Conservation (phyloP, 208 protist species). For the Leishmania tropica region DNA sequence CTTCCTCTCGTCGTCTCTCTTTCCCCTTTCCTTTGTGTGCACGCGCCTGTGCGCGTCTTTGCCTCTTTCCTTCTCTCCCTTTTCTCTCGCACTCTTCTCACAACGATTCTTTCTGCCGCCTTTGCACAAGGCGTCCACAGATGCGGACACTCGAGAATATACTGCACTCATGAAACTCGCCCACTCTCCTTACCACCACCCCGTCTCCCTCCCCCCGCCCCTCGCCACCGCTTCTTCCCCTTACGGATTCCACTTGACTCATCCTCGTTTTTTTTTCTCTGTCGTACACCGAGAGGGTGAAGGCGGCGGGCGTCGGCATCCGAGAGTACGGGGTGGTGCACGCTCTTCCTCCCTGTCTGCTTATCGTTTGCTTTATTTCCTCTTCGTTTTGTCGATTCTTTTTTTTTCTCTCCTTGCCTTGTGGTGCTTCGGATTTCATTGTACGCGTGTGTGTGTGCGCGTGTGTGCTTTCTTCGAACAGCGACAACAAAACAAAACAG, state of each 20-base stretch:
- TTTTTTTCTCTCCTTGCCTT: not conserved
- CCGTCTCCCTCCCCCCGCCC: too few species aligned
- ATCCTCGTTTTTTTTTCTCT: not conserved
- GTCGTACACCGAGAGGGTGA: not conserved
- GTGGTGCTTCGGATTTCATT: not conserved
- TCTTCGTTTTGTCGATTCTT: not conserved
- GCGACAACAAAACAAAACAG: not conserved
- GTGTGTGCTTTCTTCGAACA: not conserved
- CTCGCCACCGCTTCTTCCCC: too few species aligned
- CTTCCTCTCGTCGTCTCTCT: not conserved
- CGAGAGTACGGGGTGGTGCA: not conserved
- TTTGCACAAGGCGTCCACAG: not conserved
- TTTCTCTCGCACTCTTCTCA: not conserved
- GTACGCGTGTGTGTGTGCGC: not conserved
- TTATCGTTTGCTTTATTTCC: not conserved
- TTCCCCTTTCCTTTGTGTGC: not conserved
- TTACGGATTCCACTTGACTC: not conserved
- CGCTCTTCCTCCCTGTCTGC: not conserved
- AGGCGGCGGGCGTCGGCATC: not conserved
- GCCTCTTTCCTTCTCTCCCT: not conserved
- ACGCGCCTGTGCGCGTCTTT: not conserved
- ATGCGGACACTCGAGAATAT: not conserved
- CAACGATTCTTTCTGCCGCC: not conserved
- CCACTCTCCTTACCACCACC: not conserved
- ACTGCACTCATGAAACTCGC: not conserved